Evolutionary conservation across 768 basidiomycete genomes (phyloP).

Genomic region (Hygrocybe coccinea): DNA sequence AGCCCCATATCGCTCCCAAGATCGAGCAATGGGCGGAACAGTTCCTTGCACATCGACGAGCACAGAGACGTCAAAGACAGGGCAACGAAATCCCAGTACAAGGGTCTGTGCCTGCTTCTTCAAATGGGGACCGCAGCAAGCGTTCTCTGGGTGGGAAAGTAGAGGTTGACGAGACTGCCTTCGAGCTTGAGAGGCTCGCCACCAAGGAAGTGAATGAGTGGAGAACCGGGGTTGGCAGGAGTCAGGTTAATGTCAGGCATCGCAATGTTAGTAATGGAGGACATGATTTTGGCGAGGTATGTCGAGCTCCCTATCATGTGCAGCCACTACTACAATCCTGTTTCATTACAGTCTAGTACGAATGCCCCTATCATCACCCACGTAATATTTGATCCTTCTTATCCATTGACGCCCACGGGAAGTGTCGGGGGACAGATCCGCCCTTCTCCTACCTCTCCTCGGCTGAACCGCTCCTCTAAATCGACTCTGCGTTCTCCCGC

Average conservation of each 20-base stretch:
- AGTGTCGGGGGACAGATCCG: conserved; percentile 10
- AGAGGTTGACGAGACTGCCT: conserved; percentile 10
- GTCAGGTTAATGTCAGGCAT: conserved; percentile 27
- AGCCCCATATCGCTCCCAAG: conserved; percentile 61
- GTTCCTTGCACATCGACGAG: conserved; percentile 32
- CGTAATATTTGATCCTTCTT: conserved; percentile 36
- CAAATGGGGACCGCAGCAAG: not conserved
- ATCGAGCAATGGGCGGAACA: conserved; percentile 47
- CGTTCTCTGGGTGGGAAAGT: not conserved
- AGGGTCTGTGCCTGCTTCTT: not conserved
- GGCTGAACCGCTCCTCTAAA: conserved; percentile 11
- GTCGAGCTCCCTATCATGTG: not conserved
- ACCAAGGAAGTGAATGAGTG: conserved; percentile 50
- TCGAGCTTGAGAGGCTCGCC: conserved; percentile 53
- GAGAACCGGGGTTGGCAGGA: conserved; percentile 41
- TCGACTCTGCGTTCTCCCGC: conserved; percentile 18
- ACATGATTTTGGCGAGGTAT: conserved; percentile 47
- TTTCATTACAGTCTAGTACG: conserved; percentile 31
- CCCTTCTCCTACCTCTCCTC: conserved; percentile 21
- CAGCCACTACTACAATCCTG: conserved; percentile 35
- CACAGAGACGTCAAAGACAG: conserved; percentile 28
- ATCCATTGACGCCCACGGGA: conserved; percentile 22
- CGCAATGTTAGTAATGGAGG: conserved; percentile 24
- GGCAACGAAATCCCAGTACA: conserved; percentile 15
- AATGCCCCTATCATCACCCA: conserved; percentile 48